Percentiles rank a stretch among this genome's conserved stretches.
Conservation (phyloP, 495 filamentous ascomycete genomes). For the Sporormia fimetaria region DNA sequence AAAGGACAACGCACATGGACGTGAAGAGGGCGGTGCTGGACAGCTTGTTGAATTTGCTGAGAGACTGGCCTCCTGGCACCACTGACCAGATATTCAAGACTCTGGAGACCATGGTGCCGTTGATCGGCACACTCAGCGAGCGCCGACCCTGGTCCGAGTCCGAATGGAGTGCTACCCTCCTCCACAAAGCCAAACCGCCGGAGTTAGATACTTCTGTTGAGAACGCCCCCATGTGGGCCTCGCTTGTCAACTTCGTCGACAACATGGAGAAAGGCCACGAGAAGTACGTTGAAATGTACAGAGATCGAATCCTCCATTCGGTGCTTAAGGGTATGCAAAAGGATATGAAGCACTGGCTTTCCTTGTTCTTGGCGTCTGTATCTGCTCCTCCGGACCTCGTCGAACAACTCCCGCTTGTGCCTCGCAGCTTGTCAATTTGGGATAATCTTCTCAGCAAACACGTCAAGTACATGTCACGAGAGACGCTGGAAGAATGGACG, state of each 20-base stretch:
- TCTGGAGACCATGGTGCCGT: conserved; percentile 28
- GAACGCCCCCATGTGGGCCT: neutral
- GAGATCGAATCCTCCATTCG: conserved; percentile 14
- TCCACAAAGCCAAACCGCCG: conserved; percentile 13
- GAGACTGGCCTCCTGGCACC: conserved; percentile 4
- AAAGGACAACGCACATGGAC: conserved; percentile 30
- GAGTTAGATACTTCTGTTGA: conserved; percentile 3
- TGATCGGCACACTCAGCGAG: conserved; percentile 32
- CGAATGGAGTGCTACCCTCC: conserved; percentile 30
- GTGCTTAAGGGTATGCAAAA: conserved; percentile 5
- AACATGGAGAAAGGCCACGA: neutral
- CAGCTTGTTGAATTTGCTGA: conserved; percentile 29
- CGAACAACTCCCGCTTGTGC: conserved; percentile 2
- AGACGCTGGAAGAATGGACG: conserved; percentile 5
- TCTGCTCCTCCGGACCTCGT: neutral
- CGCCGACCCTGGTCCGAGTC: conserved; percentile 16
- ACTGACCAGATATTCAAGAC: conserved; percentile 24
- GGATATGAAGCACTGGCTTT: conserved; percentile 5
- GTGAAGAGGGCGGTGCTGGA: conserved; percentile 29
- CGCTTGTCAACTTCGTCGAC: conserved; percentile 1
- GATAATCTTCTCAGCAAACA: neutral
- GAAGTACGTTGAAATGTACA: conserved; percentile 1
- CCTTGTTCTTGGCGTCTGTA: conserved; percentile 8
- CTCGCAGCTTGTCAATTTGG: neutral
- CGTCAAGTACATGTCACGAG: neutral